phyloP scores from a whole-genome alignment of 768 basidiomycete species.

The Strobilomyces confusus region DNA sequence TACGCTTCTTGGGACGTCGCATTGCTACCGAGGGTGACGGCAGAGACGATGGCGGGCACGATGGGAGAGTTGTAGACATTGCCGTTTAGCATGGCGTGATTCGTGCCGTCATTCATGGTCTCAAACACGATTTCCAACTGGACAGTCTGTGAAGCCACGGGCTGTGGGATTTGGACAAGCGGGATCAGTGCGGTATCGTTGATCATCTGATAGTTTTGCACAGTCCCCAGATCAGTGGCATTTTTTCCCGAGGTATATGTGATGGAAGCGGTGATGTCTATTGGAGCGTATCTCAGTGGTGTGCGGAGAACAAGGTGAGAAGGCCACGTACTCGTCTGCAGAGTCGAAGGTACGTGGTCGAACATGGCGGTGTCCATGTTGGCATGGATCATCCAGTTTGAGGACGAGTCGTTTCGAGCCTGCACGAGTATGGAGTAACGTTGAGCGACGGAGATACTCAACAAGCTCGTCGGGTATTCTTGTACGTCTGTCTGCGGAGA shows the following conservation, averaged over 20 bases:
- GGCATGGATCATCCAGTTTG: conserved; percentile 87
- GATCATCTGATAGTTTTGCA: conserved; percentile 57
- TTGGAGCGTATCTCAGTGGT: not conserved
- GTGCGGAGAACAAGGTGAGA: not conserved
- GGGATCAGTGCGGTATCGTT: conserved; percentile 72
- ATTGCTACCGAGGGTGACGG: conserved; percentile 70
- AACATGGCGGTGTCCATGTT: conserved; percentile 93
- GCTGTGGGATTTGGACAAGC: conserved; percentile 46
- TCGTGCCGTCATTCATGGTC: conserved; percentile 83
- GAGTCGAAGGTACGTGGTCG: conserved; percentile 65
- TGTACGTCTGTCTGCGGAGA: conserved; percentile 66
- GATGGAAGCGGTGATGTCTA: conserved; percentile 82
- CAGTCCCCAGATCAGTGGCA: conserved; percentile 48
- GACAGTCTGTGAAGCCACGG: conserved; percentile 51
- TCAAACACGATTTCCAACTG: conserved; percentile 74
- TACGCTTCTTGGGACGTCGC: conserved; percentile 68
- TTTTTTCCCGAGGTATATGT: conserved; percentile 60
- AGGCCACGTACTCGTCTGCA: conserved; percentile 64
- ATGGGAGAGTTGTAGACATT: conserved; percentile 65
- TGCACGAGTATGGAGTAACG: conserved; percentile 91
- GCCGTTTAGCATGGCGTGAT: conserved; percentile 73
- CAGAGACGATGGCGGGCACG: conserved; percentile 75
- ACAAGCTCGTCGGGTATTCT: conserved; percentile 64
- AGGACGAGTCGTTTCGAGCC: conserved; percentile 77
- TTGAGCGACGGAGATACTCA: conserved; percentile 82